These are phyloP conservation scores for Parathielavia appendiculata DNA, from an alignment of 495 filamentous ascomycete species.

Conservation along the genomic window DNA sequence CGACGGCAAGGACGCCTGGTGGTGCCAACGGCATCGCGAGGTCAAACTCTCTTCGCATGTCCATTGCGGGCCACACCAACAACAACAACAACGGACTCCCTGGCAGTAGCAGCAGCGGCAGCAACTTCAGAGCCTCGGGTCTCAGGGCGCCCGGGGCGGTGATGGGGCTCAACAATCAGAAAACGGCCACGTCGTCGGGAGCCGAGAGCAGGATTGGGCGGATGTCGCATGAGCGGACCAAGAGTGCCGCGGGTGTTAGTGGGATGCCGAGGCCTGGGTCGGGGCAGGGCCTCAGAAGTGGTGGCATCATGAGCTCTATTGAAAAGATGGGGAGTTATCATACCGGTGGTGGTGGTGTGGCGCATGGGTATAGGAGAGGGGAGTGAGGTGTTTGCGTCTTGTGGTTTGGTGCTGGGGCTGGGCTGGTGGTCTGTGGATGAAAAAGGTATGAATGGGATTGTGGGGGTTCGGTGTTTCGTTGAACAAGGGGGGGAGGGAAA, in stretches of 20 bases:
- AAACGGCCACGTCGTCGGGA: background rate
- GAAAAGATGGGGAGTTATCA: constrained; percentile 59
- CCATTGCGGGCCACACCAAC: background rate
- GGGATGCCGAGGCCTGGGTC: constrained; percentile 42
- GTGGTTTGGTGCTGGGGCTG: background rate
- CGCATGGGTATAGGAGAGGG: constrained; percentile 15
- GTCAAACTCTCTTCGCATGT: background rate
- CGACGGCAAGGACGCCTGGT: background rate
- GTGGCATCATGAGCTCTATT: constrained; percentile 65
- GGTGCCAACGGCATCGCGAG: background rate
- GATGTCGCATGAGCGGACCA: constrained; percentile 37
- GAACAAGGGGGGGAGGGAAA: too few species aligned
- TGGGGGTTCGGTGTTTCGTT: too few species aligned
- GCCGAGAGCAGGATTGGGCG: constrained; percentile 43
- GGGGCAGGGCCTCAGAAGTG: constrained; percentile 35
- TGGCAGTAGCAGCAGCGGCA: background rate
- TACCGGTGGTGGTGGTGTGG: constrained; percentile 23
- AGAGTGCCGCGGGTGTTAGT: constrained; percentile 34
- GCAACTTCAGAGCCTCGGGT: constrained; percentile 35
- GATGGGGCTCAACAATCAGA: constrained; percentile 3
- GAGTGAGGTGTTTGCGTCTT: background rate
- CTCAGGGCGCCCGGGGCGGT: constrained; percentile 38
- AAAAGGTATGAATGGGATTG: too few species aligned
- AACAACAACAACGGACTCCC: background rate
- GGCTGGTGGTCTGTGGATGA: too few species aligned